These are phyloP conservation scores for Gynochthodes officinalis DNA, from an alignment of 257 asterid genomes.

Conservation along the genomic window DNA sequence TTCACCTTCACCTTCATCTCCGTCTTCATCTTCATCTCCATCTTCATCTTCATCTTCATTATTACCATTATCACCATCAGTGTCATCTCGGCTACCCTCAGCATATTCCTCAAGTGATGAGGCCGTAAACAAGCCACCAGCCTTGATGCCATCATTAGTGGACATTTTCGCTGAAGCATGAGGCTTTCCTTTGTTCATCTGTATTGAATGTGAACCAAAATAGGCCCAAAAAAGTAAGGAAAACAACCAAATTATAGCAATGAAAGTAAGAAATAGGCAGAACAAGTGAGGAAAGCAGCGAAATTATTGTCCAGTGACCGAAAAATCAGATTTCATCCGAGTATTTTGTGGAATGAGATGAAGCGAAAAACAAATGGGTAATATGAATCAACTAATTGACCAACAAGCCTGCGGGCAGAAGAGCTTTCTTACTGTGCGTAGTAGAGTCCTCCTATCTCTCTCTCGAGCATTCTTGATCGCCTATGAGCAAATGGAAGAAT, in stretches of 20 bases:
- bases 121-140: conserved; percentile 41
- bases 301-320: too few relatives aligned
- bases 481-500: conserved; percentile 39
- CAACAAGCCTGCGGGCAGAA: too few relatives aligned
- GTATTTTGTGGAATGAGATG: too few relatives aligned
- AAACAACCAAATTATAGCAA: not conserved
- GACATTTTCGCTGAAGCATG: conserved; percentile 31
- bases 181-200: conserved; percentile 81
- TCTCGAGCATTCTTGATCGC: conserved; percentile 93
- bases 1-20: conserved; percentile 22
- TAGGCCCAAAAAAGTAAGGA: not conserved
- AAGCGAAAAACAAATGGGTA: not conserved
- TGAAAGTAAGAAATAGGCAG: not conserved
- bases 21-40: conserved; percentile 32
- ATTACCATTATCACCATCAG: conserved; percentile 36
- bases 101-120: conserved; percentile 53
- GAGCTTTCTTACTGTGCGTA: conserved; percentile 62
- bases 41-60: conserved; percentile 29
- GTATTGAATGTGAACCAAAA: conserved; percentile 21
- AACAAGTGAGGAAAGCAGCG: not conserved
- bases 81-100: conserved; percentile 26
- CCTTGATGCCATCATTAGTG: conserved; percentile 40
- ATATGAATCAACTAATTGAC: not conserved
- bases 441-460: conserved; percentile 78
- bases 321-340: too few relatives aligned